Percentiles rank a stretch among this genome's conserved stretches.
Evolutionary conservation across 768 basidiomycete species (phyloP).

Genomic region (Mycena olivaceomarginata): DNA sequence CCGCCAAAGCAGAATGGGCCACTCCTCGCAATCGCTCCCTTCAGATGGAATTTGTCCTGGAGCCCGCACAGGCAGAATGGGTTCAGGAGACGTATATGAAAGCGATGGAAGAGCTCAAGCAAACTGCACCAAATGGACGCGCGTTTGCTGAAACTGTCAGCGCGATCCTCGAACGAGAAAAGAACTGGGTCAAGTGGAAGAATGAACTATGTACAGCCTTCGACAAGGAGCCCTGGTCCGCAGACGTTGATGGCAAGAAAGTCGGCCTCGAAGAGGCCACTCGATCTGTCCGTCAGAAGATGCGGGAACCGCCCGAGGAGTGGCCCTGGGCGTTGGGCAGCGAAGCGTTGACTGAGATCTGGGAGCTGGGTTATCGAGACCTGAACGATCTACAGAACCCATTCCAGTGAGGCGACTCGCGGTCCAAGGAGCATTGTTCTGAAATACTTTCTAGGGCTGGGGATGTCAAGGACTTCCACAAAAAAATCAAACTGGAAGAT

Average conservation of each 20-base stretch:
- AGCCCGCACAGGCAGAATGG: slow-evolving; percentile 82
- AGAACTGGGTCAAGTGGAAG: slow-evolving; percentile 95
- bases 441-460: slow-evolving; percentile 69
- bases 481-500: slow-evolving; percentile 82
- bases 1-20: slow-evolving; percentile 76
- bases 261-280: slow-evolving; percentile 81
- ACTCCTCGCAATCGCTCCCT: slow-evolving; percentile 84
- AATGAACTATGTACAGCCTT: slow-evolving; percentile 88
- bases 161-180: slow-evolving; percentile 86
- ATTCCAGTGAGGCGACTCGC: slow-evolving; percentile 72
- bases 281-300: slow-evolving; percentile 66
- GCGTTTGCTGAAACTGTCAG: slow-evolving; percentile 85
- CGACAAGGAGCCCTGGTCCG: slow-evolving; percentile 81
- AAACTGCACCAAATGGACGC: slow-evolving; percentile 87
- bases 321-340: slow-evolving; percentile 83
- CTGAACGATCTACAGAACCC: slow-evolving; percentile 77
- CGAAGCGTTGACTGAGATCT: slow-evolving; percentile 85
- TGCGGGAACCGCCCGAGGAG: slow-evolving; percentile 74
- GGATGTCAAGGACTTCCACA: slow-evolving; percentile 84
- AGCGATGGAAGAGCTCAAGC: slow-evolving; percentile 75
- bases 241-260: slow-evolving; percentile 67
- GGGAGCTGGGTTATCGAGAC: slow-evolving; percentile 87
- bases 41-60: slow-evolving; percentile 89
- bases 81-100: slow-evolving; percentile 82
- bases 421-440: slow-evolving; percentile 24